A percentile compares a stretch with the other conserved stretches of the same genome.
These are phyloP conservation scores for Hypholoma fasciculare DNA, from an alignment of 768 basidiomycete species.

Conservation along the genomic window DNA sequence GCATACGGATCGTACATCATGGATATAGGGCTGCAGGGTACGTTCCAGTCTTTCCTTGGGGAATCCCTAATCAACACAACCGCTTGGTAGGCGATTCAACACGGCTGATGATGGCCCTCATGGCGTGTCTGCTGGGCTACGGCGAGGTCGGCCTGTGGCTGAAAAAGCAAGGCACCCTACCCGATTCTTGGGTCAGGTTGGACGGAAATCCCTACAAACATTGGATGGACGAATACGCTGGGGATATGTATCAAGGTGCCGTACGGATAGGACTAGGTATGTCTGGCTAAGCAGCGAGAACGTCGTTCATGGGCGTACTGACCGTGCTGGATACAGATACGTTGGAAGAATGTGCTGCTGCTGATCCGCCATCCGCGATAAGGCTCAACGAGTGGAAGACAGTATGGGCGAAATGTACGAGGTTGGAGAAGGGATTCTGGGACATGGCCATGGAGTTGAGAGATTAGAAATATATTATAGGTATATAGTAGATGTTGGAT, in stretches of 20 bases:
- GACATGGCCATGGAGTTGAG: slow-evolving; percentile 50
- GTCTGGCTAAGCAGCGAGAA: slow-evolving; percentile 18
- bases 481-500: background rate
- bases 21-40: slow-evolving; percentile 73
- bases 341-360: slow-evolving; percentile 66
- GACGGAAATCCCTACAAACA: slow-evolving; percentile 72
- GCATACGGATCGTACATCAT: slow-evolving; percentile 89
- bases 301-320: background rate
- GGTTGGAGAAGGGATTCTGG: slow-evolving; percentile 87
- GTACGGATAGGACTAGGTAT: slow-evolving; percentile 74
- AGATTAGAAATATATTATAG: slow-evolving; percentile 2
- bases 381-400: slow-evolving; percentile 64
- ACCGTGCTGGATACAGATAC: slow-evolving; percentile 45
- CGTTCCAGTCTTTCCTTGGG: background rate
- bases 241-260: slow-evolving; percentile 67
- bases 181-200: slow-evolving; percentile 54
- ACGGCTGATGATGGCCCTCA: slow-evolving; percentile 76
- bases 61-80: no score
- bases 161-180: slow-evolving; percentile 48
- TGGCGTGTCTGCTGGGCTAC: slow-evolving; percentile 88
- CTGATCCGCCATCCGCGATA: slow-evolving; percentile 60
- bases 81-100: slow-evolving; percentile 57
- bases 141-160: slow-evolving; percentile 91
- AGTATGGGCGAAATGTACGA: slow-evolving; percentile 77
- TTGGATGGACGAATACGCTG: slow-evolving; percentile 83